Conservation (phyloP, 2,329 filamentous ascomycete species). For the Phyllosticta paracitricarpa region DNA sequence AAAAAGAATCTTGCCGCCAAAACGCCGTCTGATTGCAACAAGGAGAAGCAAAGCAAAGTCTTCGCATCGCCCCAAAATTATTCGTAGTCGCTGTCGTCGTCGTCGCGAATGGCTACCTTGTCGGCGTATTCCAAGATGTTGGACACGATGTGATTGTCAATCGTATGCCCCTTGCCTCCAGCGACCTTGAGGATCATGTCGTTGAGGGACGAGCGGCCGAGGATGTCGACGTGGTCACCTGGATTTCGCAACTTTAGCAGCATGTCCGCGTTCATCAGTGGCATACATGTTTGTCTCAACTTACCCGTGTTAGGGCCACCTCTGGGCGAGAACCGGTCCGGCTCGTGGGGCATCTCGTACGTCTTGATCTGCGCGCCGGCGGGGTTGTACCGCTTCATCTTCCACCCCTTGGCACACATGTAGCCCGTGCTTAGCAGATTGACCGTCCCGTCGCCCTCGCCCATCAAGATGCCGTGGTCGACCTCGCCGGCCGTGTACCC, state of each 20-base stretch:
- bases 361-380: slow-evolving; percentile 71
- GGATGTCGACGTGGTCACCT: slow-evolving; percentile 93
- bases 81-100: slow-evolving; percentile 13
- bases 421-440: slow-evolving; percentile 87
- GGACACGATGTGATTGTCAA: slow-evolving; percentile 68
- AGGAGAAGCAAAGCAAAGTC: background rate
- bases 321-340: slow-evolving; percentile 79
- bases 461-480: slow-evolving; percentile 89
- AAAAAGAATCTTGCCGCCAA: background rate
- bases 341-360: slow-evolving; percentile 94
- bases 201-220: slow-evolving; percentile 80
- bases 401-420: slow-evolving; percentile 95
- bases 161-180: slow-evolving; percentile 70
- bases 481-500: slow-evolving; percentile 37
- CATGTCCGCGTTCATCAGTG: background rate
- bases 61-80: background rate
- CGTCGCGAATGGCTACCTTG: slow-evolving; percentile 70
- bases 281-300: slow-evolving; percentile 11
- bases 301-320: slow-evolving; percentile 55
- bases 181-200: slow-evolving; percentile 82
- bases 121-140: slow-evolving; percentile 75
- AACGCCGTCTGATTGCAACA: background rate
- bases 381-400: slow-evolving; percentile 87
- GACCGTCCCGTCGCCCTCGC: slow-evolving; percentile 92
- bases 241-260: background rate